Base-by-base conservation (phyloP, 169 alveolate genomes). In the Plasmodium blacklocki region DNA sequence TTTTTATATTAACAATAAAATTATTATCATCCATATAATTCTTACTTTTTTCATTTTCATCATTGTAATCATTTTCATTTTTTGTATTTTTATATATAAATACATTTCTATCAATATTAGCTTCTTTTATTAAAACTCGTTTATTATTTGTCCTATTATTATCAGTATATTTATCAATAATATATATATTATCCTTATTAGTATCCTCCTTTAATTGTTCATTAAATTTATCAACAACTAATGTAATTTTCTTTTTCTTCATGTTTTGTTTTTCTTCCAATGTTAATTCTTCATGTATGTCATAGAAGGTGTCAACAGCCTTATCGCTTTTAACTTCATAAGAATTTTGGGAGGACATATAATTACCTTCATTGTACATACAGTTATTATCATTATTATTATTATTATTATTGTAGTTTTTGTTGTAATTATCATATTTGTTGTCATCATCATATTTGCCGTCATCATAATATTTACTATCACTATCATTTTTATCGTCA, bases 61-160 rank as follows among this genome's bases (percentile, higher is more conserved):
- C 66, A 83, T 54, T 39, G 26, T 9, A 9, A 12, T 56, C 45
- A 39, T 78, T 78, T 12, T 63, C 89, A 21, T 29, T 78, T 54
- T 63, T 67, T 43, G 58, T 58, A 62, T 83, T 83, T 83, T 70
- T 83, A 58, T 83, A 83, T 70, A 83, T 83, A 62, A 56, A 83
- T 14, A 83, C 74, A 63, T 83, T 71, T 70, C 50, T 83, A 19
- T 83, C 66, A 58, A 18, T 70, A 2, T 45, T 70, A 14, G 59
- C 4, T 49, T 83, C 74, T 58, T 59, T 83, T 18, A 83, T 72
- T 19, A 83, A 43, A 56, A 70, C 23, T 5, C 58, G 66, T n/a
- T 67, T 83, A 62, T 83, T 74, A 26, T 70, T 59, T 60, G 63
- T 18, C 14, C 11, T 62, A 2, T 39, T 62, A 56, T 18, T 59